Percentiles rank a stretch among this genome's conserved stretches.
phyloP scores from a whole-genome alignment of 2,329 filamentous ascomycete genomes.

The Alternaria novae-zelandiae region DNA sequence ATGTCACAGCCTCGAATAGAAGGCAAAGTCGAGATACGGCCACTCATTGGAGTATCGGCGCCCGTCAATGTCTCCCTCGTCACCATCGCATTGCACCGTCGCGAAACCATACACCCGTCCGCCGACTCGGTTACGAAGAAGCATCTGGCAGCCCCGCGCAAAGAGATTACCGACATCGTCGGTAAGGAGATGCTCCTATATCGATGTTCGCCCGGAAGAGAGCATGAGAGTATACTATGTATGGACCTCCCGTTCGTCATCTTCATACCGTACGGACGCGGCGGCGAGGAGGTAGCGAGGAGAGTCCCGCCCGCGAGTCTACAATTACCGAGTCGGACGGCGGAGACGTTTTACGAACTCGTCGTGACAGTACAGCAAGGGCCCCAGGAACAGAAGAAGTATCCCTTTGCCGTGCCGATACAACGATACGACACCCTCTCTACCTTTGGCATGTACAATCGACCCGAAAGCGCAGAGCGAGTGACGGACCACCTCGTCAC shows the following conservation, averaged over 20 bases:
- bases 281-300: conserved; percentile 86
- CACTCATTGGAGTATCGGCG: conserved; percentile 81
- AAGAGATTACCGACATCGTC: conserved; percentile 90
- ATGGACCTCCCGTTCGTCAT: conserved; percentile 98
- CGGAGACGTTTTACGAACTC: conserved; percentile 95
- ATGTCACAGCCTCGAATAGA: conserved; percentile 83
- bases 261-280: conserved; percentile 93
- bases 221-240: conserved; percentile 85
- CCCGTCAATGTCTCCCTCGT: conserved; percentile 92
- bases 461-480: conserved; percentile 84
- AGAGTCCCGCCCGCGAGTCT: conserved; percentile 91
- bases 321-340: conserved; percentile 88
- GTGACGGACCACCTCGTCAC: conserved; percentile 91
- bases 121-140: conserved; percentile 94
- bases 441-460: conserved; percentile 99
- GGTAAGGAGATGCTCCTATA: conserved; percentile 95
- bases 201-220: conserved; percentile 80
- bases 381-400: conserved; percentile 84
- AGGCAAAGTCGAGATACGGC: conserved; percentile 95
- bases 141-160: conserved; percentile 85
- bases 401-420: conserved; percentile 87
- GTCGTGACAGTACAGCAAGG: conserved; percentile 96
- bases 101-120: conserved; percentile 95
- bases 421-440: conserved; percentile 94
- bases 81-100: conserved; percentile 88